Evolutionary conservation across 805 yeast genomes (phyloP).

Genomic region (Saccharomycopsis amapae): DNA sequence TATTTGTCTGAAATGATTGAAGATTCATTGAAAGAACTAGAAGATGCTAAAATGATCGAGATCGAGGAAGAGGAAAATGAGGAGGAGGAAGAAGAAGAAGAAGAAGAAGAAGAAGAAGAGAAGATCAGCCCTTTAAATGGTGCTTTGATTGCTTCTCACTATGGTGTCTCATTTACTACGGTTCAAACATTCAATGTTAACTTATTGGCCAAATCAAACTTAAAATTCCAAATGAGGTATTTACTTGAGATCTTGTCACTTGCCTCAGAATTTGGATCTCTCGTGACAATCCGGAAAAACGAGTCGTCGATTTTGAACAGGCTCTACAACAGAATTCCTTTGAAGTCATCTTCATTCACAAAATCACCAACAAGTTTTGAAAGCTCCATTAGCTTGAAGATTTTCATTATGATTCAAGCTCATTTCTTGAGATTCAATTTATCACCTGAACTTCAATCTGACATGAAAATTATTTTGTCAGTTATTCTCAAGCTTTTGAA

Average conservation of each 20-base stretch:
- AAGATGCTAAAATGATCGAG: conserved; percentile 55
- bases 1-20: conserved; percentile 82
- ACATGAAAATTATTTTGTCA: conserved; percentile 46
- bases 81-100: conserved; percentile 27
- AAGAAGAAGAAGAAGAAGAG: conserved; percentile 31
- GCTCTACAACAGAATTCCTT: conserved; percentile 55
- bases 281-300: conserved; percentile 50
- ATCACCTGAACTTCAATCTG: conserved; percentile 54
- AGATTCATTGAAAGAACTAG: conserved; percentile 53
- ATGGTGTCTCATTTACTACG: conserved; percentile 57
- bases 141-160: conserved; percentile 68
- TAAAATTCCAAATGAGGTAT: conserved; percentile 50
- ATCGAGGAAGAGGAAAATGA: conserved; percentile 37
- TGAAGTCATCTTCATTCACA: conserved; percentile 35
- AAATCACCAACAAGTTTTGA: conserved; percentile 22
- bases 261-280: conserved; percentile 64
- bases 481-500: conserved; percentile 46
- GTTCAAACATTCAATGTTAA: conserved; percentile 47
- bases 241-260: conserved; percentile 59
- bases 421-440: conserved; percentile 63
- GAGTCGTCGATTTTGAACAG: conserved; percentile 45
- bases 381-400: conserved; percentile 28
- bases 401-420: conserved; percentile 72
- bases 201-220: conserved; percentile 36
- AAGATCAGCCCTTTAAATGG: conserved; percentile 58